Base-by-base conservation (phyloP, 139 green algal genomes). In the Pycnococcus provasolii region DNA sequence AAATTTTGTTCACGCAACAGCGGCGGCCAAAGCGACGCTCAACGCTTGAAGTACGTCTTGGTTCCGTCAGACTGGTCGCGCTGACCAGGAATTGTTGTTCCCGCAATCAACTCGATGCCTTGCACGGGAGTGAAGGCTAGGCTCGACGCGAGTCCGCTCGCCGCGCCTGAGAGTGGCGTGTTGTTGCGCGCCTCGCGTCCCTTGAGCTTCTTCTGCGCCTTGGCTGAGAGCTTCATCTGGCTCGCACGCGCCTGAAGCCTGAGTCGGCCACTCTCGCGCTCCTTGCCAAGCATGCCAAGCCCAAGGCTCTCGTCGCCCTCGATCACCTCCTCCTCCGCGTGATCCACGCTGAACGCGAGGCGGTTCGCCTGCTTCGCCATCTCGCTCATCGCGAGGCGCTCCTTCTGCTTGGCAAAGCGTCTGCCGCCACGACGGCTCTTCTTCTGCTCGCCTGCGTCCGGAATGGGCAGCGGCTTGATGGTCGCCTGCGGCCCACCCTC, bases 111-210 rank as follows among this genome's bases (percentile, higher is more conserved):
- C 26, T 26, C 26, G 26, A 54, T 40, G 13, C 78, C 70, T 65
- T 96, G 91, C 42, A 97, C 85, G 26, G 92, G 92, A 0, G 91
- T 97, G 83, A 97, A 97, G 2, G 90, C 91, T 40, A 98, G 73
- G 3, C 81, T 86, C 2, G 90, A 94, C 4, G 85, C 84, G 3
- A 96, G 66, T 3, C 91, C 90, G 4, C 71, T 84, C 39, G 80
- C 87, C 45, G 68, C 77, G 43, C 79, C 82, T 45, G 68, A 60
- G 15, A 75, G 74, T 58, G 69, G 60, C 58, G 72, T 73, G 46
- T 84, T 80, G 8, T 50, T 75, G 37, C 73, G 67, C 37, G 68
- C 64, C 47, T 80, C 76, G 58, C 40, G 63, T 66, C 63, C 58
- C 60, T 67, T 47, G n/a, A 53, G 62, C 45, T 73, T 72, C 63